Percentiles rank a stretch among this genome's conserved stretches.
Conservation (phyloP, 768 basidiomycete genomes). For the Russula sp. region DNA sequence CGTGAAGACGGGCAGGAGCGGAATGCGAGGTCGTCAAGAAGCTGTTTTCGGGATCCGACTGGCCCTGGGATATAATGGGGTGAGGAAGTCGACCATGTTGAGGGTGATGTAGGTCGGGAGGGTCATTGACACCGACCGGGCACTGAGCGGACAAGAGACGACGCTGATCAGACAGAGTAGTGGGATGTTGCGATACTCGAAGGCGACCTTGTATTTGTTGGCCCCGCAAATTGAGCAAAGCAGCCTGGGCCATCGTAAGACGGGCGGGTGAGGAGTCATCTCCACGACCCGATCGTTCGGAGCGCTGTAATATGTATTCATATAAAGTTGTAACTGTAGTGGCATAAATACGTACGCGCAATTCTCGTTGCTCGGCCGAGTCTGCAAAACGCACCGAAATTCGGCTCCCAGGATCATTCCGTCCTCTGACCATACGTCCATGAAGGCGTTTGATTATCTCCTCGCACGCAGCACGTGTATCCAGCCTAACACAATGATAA, state of each 20-base stretch:
- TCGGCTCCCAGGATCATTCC: conserved; percentile 71
- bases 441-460: conserved; percentile 76
- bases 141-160: conserved; percentile 24
- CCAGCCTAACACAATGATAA: conserved; percentile 47
- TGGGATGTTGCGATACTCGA: conserved; percentile 21
- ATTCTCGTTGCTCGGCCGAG: conserved; percentile 70
- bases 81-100: conserved; percentile 28
- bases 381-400: conserved; percentile 82
- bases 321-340: conserved; percentile 16
- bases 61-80: conserved; percentile 21
- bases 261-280: conserved; percentile 61
- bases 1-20: conserved; percentile 22
- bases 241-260: conserved; percentile 75
- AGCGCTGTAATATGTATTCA: conserved; percentile 44
- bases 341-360: conserved; percentile 51
- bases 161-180: conserved; percentile 32
- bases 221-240: conserved; percentile 71
- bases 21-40: conserved; percentile 11
- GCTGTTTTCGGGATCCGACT: conserved; percentile 6
- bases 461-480: conserved; percentile 67
- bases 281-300: conserved; percentile 58
- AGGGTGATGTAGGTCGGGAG: conserved; percentile 8
- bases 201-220: conserved; percentile 45
- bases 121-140: conserved; percentile 8
- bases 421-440: conserved; percentile 76